Evolutionary conservation across 2,329 filamentous ascomycete genomes (phyloP).

Genomic region (Neopestalotiopsis sp.): DNA sequence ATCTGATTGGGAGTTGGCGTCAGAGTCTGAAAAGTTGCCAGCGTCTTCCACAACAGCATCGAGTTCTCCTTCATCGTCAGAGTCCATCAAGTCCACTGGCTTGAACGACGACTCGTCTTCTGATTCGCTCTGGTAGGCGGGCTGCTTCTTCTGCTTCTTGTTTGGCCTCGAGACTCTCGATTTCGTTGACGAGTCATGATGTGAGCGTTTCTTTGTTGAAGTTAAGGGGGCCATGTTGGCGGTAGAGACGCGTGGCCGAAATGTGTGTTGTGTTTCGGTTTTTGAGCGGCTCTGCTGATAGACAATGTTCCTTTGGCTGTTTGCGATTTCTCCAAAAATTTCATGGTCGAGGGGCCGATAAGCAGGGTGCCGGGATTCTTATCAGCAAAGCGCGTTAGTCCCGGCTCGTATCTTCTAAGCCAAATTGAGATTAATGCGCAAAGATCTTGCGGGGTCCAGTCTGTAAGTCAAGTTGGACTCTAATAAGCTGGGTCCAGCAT

Average conservation of each 20-base stretch:
- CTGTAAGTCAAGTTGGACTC: too few relatives aligned
- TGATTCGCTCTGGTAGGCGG: slow-evolving; percentile 59
- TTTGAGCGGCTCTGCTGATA: neutral
- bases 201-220: slow-evolving; percentile 33
- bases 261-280: neutral
- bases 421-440: too few relatives aligned
- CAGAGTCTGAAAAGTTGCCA: slow-evolving; percentile 38
- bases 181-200: slow-evolving; percentile 24
- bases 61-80: slow-evolving; percentile 61
- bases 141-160: slow-evolving; percentile 56
- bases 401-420: neutral
- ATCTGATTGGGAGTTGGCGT: slow-evolving; percentile 25
- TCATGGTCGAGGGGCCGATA: slow-evolving; percentile 14
- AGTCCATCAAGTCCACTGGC: slow-evolving; percentile 60
- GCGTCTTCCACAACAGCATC: slow-evolving; percentile 56
- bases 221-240: slow-evolving; percentile 29
- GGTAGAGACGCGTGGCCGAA: neutral
- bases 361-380: slow-evolving; percentile 2
- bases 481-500: too few relatives aligned
- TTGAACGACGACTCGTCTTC: slow-evolving; percentile 50
- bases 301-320: neutral
- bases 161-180: slow-evolving; percentile 44
- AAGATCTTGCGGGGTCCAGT: too few relatives aligned
- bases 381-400: neutral
- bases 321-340: slow-evolving; percentile 14